Conservation (phyloP, 1,139 yeast genomes). For the Sugiyamaella novakii region DNA sequence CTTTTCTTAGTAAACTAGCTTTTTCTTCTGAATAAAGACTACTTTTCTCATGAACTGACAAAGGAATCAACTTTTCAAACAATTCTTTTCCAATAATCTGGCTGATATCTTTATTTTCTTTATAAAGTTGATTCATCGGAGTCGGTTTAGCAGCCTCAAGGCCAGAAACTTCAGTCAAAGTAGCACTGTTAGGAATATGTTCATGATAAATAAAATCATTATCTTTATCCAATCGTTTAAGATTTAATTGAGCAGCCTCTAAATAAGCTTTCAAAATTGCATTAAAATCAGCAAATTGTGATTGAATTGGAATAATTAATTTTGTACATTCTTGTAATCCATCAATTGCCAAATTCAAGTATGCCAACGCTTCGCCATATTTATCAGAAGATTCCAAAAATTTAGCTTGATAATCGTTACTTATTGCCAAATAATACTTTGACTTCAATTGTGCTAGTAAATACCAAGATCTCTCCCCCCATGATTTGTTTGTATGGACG, state of each 20-base stretch:
- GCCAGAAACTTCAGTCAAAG: conserved; percentile 63
- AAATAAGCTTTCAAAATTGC: conserved; percentile 32
- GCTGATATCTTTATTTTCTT: conserved; percentile 52
- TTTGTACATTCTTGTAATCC: conserved; percentile 32
- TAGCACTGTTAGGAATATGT: conserved; percentile 60
- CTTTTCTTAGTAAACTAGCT: conserved; percentile 72
- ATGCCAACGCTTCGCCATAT: conserved; percentile 78
- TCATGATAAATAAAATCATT: conserved; percentile 90
- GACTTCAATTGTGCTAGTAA: conserved; percentile 48
- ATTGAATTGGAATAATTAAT: conserved; percentile 24
- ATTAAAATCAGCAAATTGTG: conserved; percentile 22
- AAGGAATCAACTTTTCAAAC: conserved; percentile 77
- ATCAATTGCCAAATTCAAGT: conserved; percentile 53
- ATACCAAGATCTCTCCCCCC: conserved; percentile 59
- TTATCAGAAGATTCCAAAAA: conserved; percentile 54
- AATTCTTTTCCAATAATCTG: conserved; percentile 57
- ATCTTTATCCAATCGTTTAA: conserved; percentile 64
- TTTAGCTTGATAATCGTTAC: conserved; percentile 57
- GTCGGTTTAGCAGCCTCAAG: conserved; percentile 76
- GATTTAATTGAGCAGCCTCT: conserved; percentile 47
- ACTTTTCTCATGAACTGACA: conserved; percentile 81
- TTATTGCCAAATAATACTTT: conserved; percentile 51
- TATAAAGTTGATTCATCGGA: conserved; percentile 56
- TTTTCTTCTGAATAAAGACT: conserved; percentile 89
- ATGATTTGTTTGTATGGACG: conserved; percentile 51